A percentile compares a stretch with the other conserved stretches of the same genome.
Evolutionary conservation across 2,329 filamentous ascomycete species (phyloP).

Genomic region (Beauveria bassiana): DNA sequence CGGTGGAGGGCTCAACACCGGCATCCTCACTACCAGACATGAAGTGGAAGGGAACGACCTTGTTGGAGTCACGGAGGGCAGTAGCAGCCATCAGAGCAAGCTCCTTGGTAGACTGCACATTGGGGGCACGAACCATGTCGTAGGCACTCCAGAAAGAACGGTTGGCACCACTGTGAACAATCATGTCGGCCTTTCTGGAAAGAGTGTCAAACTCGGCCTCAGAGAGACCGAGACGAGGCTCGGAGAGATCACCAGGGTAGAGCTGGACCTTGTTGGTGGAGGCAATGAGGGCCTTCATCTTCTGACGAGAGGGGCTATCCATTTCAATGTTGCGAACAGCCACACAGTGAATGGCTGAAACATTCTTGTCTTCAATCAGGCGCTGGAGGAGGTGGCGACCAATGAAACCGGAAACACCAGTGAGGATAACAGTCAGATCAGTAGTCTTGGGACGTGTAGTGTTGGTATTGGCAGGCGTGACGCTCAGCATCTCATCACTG

Average conservation of each 20-base stretch:
- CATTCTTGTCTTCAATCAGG: conserved; percentile 23
- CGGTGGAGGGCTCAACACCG: conserved; percentile 7
- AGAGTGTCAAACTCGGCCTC: conserved; percentile 22
- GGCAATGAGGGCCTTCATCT: conserved; percentile 6
- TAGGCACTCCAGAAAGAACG: conserved; percentile 31
- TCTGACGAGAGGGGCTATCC: conserved; percentile 10
- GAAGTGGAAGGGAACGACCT: conserved; percentile 28
- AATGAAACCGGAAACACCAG: conserved; percentile 34
- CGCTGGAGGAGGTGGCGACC: conserved; percentile 29
- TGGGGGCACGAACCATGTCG: conserved; percentile 23
- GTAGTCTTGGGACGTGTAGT: conserved; percentile 4
- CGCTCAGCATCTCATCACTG: conserved; percentile 5
- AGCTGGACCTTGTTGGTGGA: conserved; percentile 23
- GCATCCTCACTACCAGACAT: conserved; percentile 25
- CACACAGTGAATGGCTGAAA: conserved; percentile 37
- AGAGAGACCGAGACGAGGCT: conserved; percentile 30
- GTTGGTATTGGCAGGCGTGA: neutral
- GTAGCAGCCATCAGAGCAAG: conserved; percentile 25
- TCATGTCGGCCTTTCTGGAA: conserved; percentile 27
- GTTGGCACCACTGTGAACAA: conserved; percentile 48
- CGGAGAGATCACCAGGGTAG: conserved; percentile 29
- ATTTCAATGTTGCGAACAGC: conserved; percentile 26
- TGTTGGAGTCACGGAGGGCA: conserved; percentile 12
- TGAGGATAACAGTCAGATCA: conserved; percentile 23
- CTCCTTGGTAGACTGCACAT: conserved; percentile 28